phyloP scores from a whole-genome alignment of 139 green algal genomes.

The Closterium sp. region DNA sequence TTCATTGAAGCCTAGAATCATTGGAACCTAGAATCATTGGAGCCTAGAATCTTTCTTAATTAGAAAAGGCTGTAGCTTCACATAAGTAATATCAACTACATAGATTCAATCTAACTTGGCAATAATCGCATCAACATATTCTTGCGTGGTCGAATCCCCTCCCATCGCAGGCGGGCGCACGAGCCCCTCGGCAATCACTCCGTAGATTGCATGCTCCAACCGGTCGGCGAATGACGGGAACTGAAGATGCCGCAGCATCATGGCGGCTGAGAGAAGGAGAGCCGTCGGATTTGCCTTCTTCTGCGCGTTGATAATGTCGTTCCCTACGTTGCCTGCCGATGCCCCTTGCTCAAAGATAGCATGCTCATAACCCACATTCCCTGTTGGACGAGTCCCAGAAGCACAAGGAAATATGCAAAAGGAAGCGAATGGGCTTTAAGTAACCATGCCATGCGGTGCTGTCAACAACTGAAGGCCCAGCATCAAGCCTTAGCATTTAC shows the following conservation, averaged over 20 bases:
- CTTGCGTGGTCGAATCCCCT: constrained; percentile 40
- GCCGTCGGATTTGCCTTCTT: constrained; percentile 52
- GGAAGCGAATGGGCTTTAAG: constrained; percentile 6
- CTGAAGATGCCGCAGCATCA: constrained; percentile 55
- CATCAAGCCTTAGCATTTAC: neutral
- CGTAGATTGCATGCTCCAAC: constrained; percentile 57
- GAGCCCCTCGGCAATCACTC: constrained; percentile 37
- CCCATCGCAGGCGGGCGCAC: constrained; percentile 48
- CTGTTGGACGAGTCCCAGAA: constrained; percentile 23
- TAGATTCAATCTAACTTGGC: constrained; percentile 24
- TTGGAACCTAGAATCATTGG: too few species aligned
- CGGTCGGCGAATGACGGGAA: constrained; percentile 53
- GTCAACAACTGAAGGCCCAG: neutral
- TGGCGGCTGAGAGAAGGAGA: constrained; percentile 49
- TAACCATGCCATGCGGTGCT: neutral
- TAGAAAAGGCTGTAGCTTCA: neutral
- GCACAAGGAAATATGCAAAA: neutral
- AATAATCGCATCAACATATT: constrained; percentile 53
- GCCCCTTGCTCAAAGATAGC: constrained; percentile 49
- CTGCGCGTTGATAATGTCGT: constrained; percentile 39
- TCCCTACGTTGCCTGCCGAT: constrained; percentile 50
- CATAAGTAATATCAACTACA: neutral
- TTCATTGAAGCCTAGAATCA: too few species aligned
- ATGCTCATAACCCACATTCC: constrained; percentile 43
- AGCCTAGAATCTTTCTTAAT: too few species aligned